These are phyloP conservation scores for Candida gigantensis DNA, from an alignment of 1,139 yeast species.

Conservation along the genomic window DNA sequence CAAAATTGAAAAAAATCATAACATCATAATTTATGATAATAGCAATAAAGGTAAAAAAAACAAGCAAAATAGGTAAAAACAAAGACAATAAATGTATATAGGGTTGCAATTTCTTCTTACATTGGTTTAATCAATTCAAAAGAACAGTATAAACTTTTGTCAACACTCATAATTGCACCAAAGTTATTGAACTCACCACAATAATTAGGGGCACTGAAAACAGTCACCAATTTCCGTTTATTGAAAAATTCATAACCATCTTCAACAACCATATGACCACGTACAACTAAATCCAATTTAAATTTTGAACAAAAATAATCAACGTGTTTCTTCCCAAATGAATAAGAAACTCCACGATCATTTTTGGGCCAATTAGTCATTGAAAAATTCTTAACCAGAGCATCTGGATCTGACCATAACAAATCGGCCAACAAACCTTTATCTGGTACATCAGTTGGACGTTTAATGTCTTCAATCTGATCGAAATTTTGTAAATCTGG, in stretches of 20 bases:
- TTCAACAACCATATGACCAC: constrained; percentile 96
- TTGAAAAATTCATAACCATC: constrained; percentile 98
- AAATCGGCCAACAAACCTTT: constrained; percentile 78
- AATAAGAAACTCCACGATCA: constrained; percentile 84
- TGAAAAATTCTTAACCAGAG: constrained; percentile 46
- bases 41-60: background rate
- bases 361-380: constrained; percentile 70
- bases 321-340: constrained; percentile 75
- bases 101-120: no score
- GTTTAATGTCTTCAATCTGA: constrained; percentile 67
- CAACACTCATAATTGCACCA: constrained; percentile 90
- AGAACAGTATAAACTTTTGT: constrained; percentile 72
- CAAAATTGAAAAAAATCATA: constrained; percentile 2
- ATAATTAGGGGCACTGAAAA: constrained; percentile 94
- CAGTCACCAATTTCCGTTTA: constrained; percentile 90
- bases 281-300: constrained; percentile 74
- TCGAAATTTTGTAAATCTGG: constrained; percentile 67
- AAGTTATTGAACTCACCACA: constrained; percentile 94
- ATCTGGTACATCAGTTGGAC: constrained; percentile 90
- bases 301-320: constrained; percentile 68
- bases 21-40: constrained; percentile 1
- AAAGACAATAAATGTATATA: background rate
- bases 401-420: constrained; percentile 87
- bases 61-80: constrained; percentile 1
- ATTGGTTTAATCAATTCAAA: constrained; percentile 80